These are phyloP conservation scores for Fusarium nelsonii DNA, from an alignment of 2,329 filamentous ascomycete genomes.

Conservation along the genomic window DNA sequence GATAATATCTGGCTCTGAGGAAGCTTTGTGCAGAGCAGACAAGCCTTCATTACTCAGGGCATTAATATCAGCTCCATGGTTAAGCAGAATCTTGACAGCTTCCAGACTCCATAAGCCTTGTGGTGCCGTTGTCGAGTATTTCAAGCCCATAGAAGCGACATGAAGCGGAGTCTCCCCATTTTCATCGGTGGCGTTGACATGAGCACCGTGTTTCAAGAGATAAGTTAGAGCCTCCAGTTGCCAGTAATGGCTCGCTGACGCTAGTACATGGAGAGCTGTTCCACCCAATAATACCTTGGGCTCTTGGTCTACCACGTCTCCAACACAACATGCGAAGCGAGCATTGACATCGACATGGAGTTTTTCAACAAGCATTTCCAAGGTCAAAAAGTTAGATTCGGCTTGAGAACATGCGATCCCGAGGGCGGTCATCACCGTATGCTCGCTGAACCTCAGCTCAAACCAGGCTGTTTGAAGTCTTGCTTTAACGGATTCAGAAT, in stretches of 20 bases:
- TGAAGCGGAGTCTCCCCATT: constrained; percentile 34
- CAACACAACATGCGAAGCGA: not conserved
- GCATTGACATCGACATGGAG: constrained; percentile 35
- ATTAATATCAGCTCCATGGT: constrained; percentile 35
- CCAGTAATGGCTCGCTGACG: constrained; percentile 33
- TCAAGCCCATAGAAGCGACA: constrained; percentile 8
- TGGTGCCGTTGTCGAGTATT: not conserved
- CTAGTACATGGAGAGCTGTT: constrained; percentile 38
- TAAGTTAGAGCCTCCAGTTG: constrained; percentile 33
- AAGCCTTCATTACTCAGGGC: constrained; percentile 4
- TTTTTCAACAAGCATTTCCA: constrained; percentile 29
- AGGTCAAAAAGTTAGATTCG: constrained; percentile 26
- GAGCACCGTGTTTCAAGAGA: constrained; percentile 29
- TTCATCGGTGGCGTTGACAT: constrained; percentile 6
- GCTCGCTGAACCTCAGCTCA: fast-evolving
- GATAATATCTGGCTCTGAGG: constrained; percentile 5
- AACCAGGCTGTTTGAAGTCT: not conserved
- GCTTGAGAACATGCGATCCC: constrained; percentile 12
- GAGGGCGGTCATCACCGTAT: constrained; percentile 2
- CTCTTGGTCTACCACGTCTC: not conserved
- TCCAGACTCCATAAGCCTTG: constrained; percentile 17
- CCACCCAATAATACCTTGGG: not conserved
- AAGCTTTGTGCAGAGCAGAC: constrained; percentile 28
- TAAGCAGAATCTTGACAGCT: constrained; percentile 31
- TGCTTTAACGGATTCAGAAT: not conserved